Evolutionary conservation across 495 filamentous ascomycete genomes (phyloP).

Genomic region (Penicillium silybi): DNA sequence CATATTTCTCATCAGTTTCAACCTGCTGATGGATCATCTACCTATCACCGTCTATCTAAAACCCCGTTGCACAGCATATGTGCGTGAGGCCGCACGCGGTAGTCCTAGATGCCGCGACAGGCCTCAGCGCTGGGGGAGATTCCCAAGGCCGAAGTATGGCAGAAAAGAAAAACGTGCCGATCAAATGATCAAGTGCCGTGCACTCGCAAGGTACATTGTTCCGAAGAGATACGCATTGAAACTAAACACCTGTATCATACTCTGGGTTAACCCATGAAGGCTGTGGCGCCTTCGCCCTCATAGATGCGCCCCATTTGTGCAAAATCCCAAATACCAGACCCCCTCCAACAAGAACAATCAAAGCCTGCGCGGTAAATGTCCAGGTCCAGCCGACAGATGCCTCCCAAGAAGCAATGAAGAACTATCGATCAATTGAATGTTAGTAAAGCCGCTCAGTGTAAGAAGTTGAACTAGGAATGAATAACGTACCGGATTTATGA

Average conservation of each 20-base stretch:
- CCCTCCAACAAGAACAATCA: constrained; percentile 44
- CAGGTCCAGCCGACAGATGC: constrained; percentile 50
- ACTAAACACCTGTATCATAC: constrained; percentile 26
- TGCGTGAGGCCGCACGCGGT: not conserved
- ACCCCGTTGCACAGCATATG: not conserved
- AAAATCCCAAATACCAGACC: constrained; percentile 38
- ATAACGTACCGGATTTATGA: constrained; percentile 40
- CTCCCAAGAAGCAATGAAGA: constrained; percentile 57
- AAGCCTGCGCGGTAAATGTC: constrained; percentile 53
- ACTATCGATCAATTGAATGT: constrained; percentile 23
- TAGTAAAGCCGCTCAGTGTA: not conserved
- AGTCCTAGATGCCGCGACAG: too few relatives aligned
- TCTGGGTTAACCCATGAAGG: constrained; percentile 44
- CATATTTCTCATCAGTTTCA: not conserved
- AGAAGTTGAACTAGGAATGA: not conserved
- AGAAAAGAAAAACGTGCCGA: too few relatives aligned
- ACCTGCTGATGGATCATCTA: not conserved
- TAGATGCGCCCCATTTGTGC: constrained; percentile 43
- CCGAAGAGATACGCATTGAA: too few relatives aligned
- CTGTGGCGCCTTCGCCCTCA: constrained; percentile 25
- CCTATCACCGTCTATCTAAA: not conserved
- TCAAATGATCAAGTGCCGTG: too few relatives aligned
- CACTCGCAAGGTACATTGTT: too few relatives aligned
- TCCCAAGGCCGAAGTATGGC: too few relatives aligned
- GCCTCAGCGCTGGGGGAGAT: too few relatives aligned